Base-by-base conservation (phyloP, 2,329 filamentous ascomycete genomes). In the Knufia fluminis region DNA sequence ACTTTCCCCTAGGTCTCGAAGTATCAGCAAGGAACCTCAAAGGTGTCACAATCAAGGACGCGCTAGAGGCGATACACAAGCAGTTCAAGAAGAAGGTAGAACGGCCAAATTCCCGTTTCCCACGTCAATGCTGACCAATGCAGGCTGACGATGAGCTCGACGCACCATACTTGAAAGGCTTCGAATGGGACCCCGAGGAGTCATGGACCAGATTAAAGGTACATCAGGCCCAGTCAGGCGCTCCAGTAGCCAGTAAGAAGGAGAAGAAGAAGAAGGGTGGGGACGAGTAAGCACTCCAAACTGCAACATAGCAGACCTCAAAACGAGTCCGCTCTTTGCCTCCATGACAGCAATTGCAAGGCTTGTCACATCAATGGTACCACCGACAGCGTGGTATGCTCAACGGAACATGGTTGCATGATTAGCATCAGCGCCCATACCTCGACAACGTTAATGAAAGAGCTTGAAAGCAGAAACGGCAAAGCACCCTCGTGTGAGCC, bases 1-100 rank as follows among this genome's bases (percentile, higher is more conserved):
- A 89, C 70, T 95, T 94, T 76, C 86, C 87, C 14, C 75, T 94
- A 47, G 91, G 91, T 46, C 78, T 92, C 49, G 83, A 91, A 64
- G 86, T 96, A 58, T 86, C 85, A 26, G 91, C 89, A 64, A 80
- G 91, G 63, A 97, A 96, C 71, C 73, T 90, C 61, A 91, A 90
- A 70, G 91, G 91, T 50, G 89, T 97, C 59, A 97, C 91, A 50
- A 91, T 97, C 76, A 96, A 96, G 76, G 91, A 97, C 69, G 89
- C 89, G 51, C 67, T 95, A 67, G 90, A 96, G 68, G 91, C 88
- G 62, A 96, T 97, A 71, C 77, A 95, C 77, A 96, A 95, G 76
- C 80, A 86, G 60, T 94, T 87, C 77, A 94, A 94, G 79, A 96
- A 96, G 81, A 85, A 90, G 79, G 91, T 90, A 70, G 60, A 16